Percentiles rank a stretch among this genome's conserved stretches.
phyloP scores from a whole-genome alignment of 176 grass and related monocot species.

The Neostapfia colusana region DNA sequence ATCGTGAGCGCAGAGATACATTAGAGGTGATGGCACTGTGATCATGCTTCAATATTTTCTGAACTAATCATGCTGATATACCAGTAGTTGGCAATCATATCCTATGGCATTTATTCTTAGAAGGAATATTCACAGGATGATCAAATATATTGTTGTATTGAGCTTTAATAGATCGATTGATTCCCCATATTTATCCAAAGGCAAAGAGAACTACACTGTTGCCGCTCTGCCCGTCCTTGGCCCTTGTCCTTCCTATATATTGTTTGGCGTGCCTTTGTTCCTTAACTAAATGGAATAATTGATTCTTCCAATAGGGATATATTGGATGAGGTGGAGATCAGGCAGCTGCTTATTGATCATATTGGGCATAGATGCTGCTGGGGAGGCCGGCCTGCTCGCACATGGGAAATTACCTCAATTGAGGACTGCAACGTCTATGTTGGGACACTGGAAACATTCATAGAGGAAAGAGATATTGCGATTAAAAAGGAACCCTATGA shows the following conservation, averaged over 20 bases:
- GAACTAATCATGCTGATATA: background rate
- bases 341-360: slow-evolving; percentile 81
- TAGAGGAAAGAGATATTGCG: slow-evolving; percentile 72
- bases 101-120: background rate
- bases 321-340: slow-evolving; percentile 85
- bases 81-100: too few relatives aligned
- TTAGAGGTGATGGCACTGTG: background rate
- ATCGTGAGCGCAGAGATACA: background rate
- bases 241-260: background rate
- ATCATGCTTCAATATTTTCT: background rate
- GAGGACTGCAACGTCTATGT: slow-evolving; percentile 87
- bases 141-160: background rate
- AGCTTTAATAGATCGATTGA: background rate
- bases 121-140: background rate
- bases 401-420: slow-evolving; percentile 74
- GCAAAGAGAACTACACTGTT: background rate
- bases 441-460: slow-evolving; percentile 90
- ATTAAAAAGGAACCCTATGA: slow-evolving; percentile 54
- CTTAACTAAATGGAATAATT: slow-evolving; percentile 36
- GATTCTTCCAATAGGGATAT: slow-evolving; percentile 47
- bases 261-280: slow-evolving; percentile 15
- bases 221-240: background rate
- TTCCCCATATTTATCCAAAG: background rate
- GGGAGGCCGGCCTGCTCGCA: slow-evolving; percentile 79
- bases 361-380: slow-evolving; percentile 87